Percentiles rank a stretch among this genome's conserved stretches.
Evolutionary conservation across 768 basidiomycete genomes (phyloP).

Genomic region (Filobasidium wieringae): DNA sequence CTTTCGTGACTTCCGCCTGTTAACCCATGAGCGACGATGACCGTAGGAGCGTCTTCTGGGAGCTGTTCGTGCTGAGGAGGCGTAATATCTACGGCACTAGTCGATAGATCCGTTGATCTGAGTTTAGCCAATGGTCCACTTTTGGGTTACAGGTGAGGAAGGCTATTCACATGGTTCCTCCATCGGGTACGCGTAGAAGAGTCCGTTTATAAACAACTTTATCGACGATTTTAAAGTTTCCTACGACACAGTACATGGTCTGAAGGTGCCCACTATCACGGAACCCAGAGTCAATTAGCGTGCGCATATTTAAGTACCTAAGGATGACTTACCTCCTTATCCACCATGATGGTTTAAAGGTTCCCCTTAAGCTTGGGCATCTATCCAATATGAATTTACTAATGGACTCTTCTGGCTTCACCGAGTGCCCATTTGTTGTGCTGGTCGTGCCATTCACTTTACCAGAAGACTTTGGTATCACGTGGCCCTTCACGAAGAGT

Average conservation of each 20-base stretch:
- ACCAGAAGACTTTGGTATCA: not conserved
- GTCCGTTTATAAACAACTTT: conserved; percentile 39
- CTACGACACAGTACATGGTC: conserved; percentile 39
- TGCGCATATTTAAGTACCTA: not conserved
- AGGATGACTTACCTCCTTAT: not conserved
- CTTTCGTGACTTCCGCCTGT: conserved; percentile 53
- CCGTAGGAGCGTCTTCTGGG: conserved; percentile 23
- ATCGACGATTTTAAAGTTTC: conserved; percentile 40
- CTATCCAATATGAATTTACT: not conserved
- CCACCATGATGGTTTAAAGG: not conserved
- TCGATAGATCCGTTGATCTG: not conserved
- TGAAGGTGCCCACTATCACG: conserved; percentile 40
- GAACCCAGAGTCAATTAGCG: conserved; percentile 28
- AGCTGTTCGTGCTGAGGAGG: conserved; percentile 21
- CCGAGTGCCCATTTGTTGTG: not conserved
- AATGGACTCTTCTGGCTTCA: not conserved
- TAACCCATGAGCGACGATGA: conserved; percentile 35
- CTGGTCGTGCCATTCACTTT: not conserved
- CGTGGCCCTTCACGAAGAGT: not conserved
- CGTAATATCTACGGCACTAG: conserved; percentile 31
- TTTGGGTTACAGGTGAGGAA: not conserved
- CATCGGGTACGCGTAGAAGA: conserved; percentile 40
- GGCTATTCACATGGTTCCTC: conserved; percentile 41
- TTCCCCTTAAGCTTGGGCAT: not conserved
- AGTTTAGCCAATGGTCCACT: not conserved